These are phyloP conservation scores for Yamadazyma sp. DNA, from an alignment of 805 yeast genomes.

Conservation along the genomic window DNA sequence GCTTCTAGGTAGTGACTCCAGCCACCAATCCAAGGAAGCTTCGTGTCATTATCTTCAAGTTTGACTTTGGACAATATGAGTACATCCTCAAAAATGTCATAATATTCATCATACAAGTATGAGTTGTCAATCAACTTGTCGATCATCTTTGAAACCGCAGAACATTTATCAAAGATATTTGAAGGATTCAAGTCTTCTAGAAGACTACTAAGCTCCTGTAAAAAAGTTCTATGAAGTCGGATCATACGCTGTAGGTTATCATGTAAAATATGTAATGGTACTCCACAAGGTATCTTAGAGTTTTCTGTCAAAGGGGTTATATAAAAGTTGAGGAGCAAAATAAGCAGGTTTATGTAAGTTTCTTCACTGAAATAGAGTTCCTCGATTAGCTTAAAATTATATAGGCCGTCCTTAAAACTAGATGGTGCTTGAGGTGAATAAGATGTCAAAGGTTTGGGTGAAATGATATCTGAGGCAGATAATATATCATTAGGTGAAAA, in stretches of 20 bases:
- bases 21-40: conserved; percentile 24
- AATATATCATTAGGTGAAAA: conserved; percentile 6
- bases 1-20: conserved; percentile 39
- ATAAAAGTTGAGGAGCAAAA: conserved; percentile 41
- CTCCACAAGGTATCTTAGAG: conserved; percentile 2
- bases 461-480: conserved; percentile 6
- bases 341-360: conserved; percentile 43
- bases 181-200: background rate
- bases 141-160: background rate
- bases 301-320: conserved; percentile 31
- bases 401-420: conserved; percentile 16
- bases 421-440: conserved; percentile 20
- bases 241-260: conserved; percentile 1
- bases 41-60: background rate
- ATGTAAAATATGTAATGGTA: conserved; percentile 1
- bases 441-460: conserved; percentile 9
- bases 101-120: conserved; percentile 14
- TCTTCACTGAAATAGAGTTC: conserved; percentile 51
- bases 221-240: conserved; percentile 2
- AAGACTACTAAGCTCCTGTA: background rate
- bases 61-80: conserved; percentile 4
- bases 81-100: conserved; percentile 12
- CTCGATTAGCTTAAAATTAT: conserved; percentile 26
- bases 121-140: background rate
- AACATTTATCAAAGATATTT: background rate